phyloP scores from a whole-genome alignment of 1,284 basidiomycete species.

The Pyrrhoderma noxium region DNA sequence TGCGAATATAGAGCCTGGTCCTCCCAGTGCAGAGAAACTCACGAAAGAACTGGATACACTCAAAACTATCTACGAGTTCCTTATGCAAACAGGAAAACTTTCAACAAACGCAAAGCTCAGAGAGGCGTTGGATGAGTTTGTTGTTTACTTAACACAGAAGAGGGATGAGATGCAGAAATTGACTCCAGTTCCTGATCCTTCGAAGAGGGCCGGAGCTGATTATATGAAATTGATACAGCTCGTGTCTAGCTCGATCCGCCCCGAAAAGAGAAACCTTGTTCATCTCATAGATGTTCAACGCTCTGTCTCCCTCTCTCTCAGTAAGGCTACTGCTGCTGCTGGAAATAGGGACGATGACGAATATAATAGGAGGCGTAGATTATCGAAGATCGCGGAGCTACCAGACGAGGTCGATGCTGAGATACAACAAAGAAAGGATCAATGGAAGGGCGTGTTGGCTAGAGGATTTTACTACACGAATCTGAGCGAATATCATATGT shows the following conservation, averaged over 20 bases:
- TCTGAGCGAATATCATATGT: too few relatives aligned
- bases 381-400: constrained; percentile 4
- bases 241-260: constrained; percentile 23
- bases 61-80: neutral
- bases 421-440: neutral
- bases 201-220: constrained; percentile 13
- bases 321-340: neutral
- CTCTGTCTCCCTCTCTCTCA: constrained; percentile 28
- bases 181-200: neutral
- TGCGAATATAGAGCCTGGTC: neutral
- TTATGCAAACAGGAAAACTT: constrained; percentile 5
- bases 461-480: neutral
- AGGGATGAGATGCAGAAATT: neutral
- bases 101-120: constrained; percentile 9
- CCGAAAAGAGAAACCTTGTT: constrained; percentile 30
- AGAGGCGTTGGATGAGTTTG: constrained; percentile 9
- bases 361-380: neutral
- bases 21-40: neutral
- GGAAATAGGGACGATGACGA: neutral
- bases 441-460: constrained; percentile 8
- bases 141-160: constrained; percentile 7
- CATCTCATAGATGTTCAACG: constrained; percentile 40
- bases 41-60: constrained; percentile 1
- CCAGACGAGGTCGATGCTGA: constrained; percentile 9
- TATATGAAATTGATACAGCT: constrained; percentile 22